A percentile compares a stretch with the other conserved stretches of the same genome.
phyloP scores from a whole-genome alignment of 345 rosid species.

The Lepidium didymum region DNA sequence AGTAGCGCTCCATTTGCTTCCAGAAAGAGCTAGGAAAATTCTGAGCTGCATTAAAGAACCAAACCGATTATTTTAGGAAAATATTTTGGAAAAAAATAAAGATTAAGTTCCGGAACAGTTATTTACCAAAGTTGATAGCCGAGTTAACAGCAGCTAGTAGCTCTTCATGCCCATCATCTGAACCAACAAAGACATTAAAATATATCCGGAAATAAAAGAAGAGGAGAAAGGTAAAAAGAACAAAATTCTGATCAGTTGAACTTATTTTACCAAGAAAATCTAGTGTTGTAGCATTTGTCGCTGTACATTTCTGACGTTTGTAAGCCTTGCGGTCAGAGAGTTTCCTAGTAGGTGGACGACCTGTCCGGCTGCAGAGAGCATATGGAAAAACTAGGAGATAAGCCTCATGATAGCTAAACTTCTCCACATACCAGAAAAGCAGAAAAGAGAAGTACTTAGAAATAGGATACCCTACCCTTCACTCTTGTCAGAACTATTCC shows the following conservation, averaged over 20 bases:
- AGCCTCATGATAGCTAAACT: constrained; percentile 9
- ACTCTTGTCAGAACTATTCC: constrained; percentile 66
- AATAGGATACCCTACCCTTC: constrained; percentile 57
- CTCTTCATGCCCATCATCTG: constrained; percentile 86
- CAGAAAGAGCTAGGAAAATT: constrained; percentile 51
- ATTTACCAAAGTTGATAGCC: constrained; percentile 56
- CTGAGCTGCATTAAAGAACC: constrained; percentile 45
- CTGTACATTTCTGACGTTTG: constrained; percentile 61
- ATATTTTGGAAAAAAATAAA: neutral
- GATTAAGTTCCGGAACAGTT: constrained; percentile 4
- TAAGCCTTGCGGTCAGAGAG: constrained; percentile 93
- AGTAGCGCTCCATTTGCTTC: constrained; percentile 77
- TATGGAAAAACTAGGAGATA: constrained; percentile 13
- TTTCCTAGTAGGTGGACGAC: constrained; percentile 92
- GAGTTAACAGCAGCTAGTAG: constrained; percentile 81
- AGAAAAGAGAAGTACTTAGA: constrained; percentile 1
- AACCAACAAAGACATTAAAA: constrained; percentile 49
- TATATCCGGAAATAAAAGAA: constrained; percentile 16
- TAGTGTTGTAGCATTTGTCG: constrained; percentile 42
- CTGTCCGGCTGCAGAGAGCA: constrained; percentile 58
- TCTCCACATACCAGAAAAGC: neutral
- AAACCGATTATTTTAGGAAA: constrained; percentile 26
- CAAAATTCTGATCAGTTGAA: neutral
- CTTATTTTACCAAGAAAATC: constrained; percentile 74
- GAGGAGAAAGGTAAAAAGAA: constrained; percentile 5